Percentiles rank a stretch among this genome's conserved stretches.
Conservation (phyloP, 331 rosid species). For the Telfairia occidentalis region DNA sequence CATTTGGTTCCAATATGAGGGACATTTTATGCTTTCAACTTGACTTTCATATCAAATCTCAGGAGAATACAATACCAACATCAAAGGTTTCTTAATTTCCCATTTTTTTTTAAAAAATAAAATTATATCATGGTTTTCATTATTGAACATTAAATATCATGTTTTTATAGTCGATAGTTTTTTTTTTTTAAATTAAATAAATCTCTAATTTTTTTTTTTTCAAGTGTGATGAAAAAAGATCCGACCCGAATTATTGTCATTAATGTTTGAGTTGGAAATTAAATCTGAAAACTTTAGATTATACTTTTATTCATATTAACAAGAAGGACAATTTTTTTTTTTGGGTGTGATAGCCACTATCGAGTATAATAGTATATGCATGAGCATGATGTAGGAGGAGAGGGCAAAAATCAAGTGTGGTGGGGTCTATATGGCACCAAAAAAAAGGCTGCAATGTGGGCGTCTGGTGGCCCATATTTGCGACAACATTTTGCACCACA, state of each 20-base stretch:
- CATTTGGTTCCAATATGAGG: not conserved
- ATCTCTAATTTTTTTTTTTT: too few relatives aligned
- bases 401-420: slow-evolving; percentile 1
- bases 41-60: not conserved
- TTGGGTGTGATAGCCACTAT: not conserved
- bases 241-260: too few relatives aligned
- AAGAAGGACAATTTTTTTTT: too few relatives aligned
- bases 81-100: not conserved
- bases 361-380: not conserved
- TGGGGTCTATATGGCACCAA: not conserved
- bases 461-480: slow-evolving; percentile 26
- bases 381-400: not conserved
- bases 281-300: too few relatives aligned
- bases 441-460: slow-evolving; percentile 16
- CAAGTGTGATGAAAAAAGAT: too few relatives aligned
- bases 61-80: not conserved
- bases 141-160: too few relatives aligned
- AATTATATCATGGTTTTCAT: too few relatives aligned
- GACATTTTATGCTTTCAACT: not conserved
- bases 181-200: too few relatives aligned
- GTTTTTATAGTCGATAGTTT: too few relatives aligned
- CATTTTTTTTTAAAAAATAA: too few relatives aligned
- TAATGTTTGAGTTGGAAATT: too few relatives aligned
- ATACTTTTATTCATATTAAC: too few relatives aligned
- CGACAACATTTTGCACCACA: slow-evolving; percentile 60